Evolutionary conservation across 2,329 filamentous ascomycete species (phyloP).

Genomic region (Cladophialophora immunda): DNA sequence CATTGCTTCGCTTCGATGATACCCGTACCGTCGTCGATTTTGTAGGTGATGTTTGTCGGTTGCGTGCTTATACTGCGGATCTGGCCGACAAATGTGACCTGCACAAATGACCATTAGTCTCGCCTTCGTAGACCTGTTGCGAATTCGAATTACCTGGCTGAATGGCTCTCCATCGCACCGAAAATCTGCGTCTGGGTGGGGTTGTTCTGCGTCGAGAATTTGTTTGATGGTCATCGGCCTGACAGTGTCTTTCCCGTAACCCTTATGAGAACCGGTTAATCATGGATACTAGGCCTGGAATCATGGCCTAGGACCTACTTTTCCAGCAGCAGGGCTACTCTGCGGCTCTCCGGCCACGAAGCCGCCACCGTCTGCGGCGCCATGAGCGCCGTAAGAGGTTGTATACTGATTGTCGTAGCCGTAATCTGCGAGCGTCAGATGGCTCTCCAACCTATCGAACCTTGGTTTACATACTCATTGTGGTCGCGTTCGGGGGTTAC

Average conservation of each 20-base stretch:
- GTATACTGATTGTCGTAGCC: constrained; percentile 57
- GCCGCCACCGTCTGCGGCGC: constrained; percentile 65
- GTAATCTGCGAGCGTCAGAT: constrained; percentile 32
- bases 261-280: constrained; percentile 21
- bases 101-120: constrained; percentile 39
- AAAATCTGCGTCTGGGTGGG: constrained; percentile 78
- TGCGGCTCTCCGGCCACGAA: constrained; percentile 63
- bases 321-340: constrained; percentile 57
- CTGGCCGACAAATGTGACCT: constrained; percentile 89
- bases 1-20: constrained; percentile 90
- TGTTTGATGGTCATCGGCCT: constrained; percentile 97
- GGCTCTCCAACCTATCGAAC: background rate
- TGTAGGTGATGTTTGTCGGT: constrained; percentile 90
- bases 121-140: background rate
- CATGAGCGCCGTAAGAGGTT: constrained; percentile 65
- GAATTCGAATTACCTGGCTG: constrained; percentile 58
- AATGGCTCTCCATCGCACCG: constrained; percentile 80
- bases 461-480: constrained; percentile 30
- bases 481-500: background rate
- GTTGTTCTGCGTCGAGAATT: constrained; percentile 81
- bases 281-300: background rate
- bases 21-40: constrained; percentile 93
- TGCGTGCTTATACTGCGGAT: constrained; percentile 87
- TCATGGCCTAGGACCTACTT: constrained; percentile 43
- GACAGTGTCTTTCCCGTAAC: constrained; percentile 81